Percentiles rank a stretch among this genome's conserved stretches.
Evolutionary conservation across 352 stramenopile genomes (phyloP).

Genomic region (Phytophthora citricola): DNA sequence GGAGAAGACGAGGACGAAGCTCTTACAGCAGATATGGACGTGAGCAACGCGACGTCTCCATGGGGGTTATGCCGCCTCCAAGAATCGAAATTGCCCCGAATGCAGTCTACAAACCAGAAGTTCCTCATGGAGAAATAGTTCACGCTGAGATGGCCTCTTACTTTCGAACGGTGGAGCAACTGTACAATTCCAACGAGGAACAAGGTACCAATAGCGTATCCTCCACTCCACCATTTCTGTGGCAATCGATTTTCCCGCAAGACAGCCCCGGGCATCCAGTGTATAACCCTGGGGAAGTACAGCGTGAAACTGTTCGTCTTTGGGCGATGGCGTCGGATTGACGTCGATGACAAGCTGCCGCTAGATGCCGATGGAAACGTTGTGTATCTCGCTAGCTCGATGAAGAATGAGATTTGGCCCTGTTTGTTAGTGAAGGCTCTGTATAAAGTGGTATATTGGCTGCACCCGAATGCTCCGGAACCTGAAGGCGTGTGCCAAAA

Average conservation of each 20-base stretch:
- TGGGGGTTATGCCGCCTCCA: conserved; percentile 58
- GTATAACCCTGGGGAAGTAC: conserved; percentile 80
- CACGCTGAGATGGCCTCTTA: conserved; percentile 72
- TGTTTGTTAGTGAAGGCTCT: conserved; percentile 73
- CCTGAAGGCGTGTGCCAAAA: conserved; percentile 29
- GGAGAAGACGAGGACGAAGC: conserved; percentile 64
- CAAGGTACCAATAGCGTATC: background rate
- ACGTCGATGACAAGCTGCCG: conserved; percentile 77
- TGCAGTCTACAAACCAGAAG: conserved; percentile 56
- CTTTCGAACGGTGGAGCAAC: conserved; percentile 69
- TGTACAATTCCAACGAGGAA: conserved; percentile 40
- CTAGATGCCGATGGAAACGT: conserved; percentile 60
- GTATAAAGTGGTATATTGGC: conserved; percentile 72
- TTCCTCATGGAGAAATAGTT: conserved; percentile 70
- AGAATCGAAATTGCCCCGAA: conserved; percentile 68
- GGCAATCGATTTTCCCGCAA: conserved; percentile 80
- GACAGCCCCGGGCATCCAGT: conserved; percentile 48
- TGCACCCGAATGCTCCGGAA: conserved; percentile 23
- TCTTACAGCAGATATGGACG: conserved; percentile 19
- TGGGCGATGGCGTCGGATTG: conserved; percentile 73
- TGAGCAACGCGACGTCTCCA: conserved; percentile 50
- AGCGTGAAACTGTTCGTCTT: conserved; percentile 73
- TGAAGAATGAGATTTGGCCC: conserved; percentile 74
- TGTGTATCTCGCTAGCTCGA: conserved; percentile 60
- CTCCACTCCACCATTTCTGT: conserved; percentile 53